Evolutionary conservation across 148 eudicot species (phyloP), one percentile per base, ranked within the genome.

Genomic region (Suaeda aralocaspica): DNA sequence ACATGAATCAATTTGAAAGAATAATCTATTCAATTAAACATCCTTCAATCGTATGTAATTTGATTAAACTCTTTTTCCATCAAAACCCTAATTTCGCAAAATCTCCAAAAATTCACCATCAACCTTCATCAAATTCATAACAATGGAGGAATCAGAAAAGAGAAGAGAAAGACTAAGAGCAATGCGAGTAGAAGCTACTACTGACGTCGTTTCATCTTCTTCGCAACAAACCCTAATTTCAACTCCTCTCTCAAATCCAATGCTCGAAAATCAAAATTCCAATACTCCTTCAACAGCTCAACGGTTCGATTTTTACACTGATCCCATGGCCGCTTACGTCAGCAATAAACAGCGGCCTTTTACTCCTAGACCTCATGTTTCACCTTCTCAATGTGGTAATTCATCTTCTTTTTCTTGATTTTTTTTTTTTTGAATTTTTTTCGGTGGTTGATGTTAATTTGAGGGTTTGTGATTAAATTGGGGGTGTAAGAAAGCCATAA

Each of bases 81-180:
- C 34, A 12, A 57, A 57, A 51, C 41, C 41, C 41, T 8, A 36
- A 36, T 3, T 36, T 42, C 26, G 14, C 26, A 12, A 26, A 28
- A 41, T 19, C 34, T 28, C 62, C 31, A 36, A 36, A 36, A 36
- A 8, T 36, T 36, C 28, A 16, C 13, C 46, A 53, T 53, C 5
- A 56, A 24, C 25, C 16, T 11, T 12, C 30, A 56, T 8, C 19
- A 7, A 18, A 9, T 59, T 18, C 18, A 1, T 3, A 1, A n/a
- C 7, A 12, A 92, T 92, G 97, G 97, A 92, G 62, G 97, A 89
- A 77, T 86, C 96, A 19, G 92, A 82, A 74, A 83, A 87, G 78
- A 84, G 95, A 70, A 93, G 83, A 53, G 92, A 93, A 74, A 87
- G 98, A 67, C 78, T 93, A 48, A 87, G 70, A 72, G 91, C 91